phyloP scores from a whole-genome alignment of 2,329 filamentous ascomycete species.

The Colletotrichum spinosum region DNA sequence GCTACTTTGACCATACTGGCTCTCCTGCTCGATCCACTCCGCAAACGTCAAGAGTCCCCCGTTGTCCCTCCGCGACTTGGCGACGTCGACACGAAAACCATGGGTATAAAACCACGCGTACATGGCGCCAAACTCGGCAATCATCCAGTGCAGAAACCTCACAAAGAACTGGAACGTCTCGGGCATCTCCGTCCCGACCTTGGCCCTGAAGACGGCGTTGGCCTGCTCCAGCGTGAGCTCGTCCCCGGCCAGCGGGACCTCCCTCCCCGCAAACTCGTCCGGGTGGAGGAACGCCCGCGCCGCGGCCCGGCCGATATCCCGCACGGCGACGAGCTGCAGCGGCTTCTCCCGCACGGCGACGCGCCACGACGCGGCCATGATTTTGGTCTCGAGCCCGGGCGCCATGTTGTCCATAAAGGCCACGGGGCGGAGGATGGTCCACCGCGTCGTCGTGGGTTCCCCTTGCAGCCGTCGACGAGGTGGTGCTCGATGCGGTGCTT shows the following conservation, averaged over 20 bases:
- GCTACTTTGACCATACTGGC: background rate
- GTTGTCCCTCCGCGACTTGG: background rate
- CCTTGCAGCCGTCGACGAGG: constrained; percentile 59
- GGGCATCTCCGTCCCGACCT: background rate
- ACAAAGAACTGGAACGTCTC: constrained; percentile 8
- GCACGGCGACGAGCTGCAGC: constrained; percentile 54
- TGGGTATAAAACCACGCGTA: constrained; percentile 9
- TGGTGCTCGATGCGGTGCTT: constrained; percentile 73
- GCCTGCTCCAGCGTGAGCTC: constrained; percentile 51
- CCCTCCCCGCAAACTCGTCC: constrained; percentile 43
- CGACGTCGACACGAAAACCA: background rate
- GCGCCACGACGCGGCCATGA: constrained; percentile 50
- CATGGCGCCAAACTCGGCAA: constrained; percentile 11
- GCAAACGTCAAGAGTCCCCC: background rate
- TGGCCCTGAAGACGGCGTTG: background rate
- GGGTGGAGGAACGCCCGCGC: constrained; percentile 55
- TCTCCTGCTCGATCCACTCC: constrained; percentile 1
- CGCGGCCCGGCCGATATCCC: constrained; percentile 59
- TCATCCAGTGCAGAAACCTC: constrained; percentile 3
- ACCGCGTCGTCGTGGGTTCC: constrained; percentile 61
- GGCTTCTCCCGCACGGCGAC: constrained; percentile 45
- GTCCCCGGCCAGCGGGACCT: constrained; percentile 57
- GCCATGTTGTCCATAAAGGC: constrained; percentile 70
- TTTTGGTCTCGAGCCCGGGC: constrained; percentile 46
- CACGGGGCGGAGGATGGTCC: constrained; percentile 71